Conservation (phyloP, 1,284 basidiomycete genomes). For the Irpex rosettiformis region DNA sequence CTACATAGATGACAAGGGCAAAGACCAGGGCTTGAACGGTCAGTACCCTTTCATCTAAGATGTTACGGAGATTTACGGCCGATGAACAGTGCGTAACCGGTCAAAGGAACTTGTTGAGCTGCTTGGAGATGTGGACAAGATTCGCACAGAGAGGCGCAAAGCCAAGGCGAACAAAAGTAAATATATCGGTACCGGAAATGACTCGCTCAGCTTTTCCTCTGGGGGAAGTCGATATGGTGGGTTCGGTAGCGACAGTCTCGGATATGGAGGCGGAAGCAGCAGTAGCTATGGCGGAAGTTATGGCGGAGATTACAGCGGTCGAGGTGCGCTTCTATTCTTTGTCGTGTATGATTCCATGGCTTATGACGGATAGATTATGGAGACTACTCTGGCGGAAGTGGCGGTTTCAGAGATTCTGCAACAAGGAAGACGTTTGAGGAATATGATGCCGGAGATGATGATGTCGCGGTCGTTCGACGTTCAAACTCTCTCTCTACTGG, state of each 20-base stretch:
- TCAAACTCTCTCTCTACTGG: conserved; percentile 34
- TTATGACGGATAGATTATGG: conserved; percentile 26
- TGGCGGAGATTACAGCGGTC: conserved; percentile 30
- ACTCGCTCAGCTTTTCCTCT: conserved; percentile 62
- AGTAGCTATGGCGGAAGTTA: conserved; percentile 30
- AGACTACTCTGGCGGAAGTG: conserved; percentile 35
- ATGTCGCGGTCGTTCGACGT: conserved; percentile 49
- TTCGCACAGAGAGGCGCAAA: conserved; percentile 87
- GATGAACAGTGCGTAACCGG: conserved; percentile 80
- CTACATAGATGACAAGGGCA: conserved; percentile 98
- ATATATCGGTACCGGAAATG: conserved; percentile 85
- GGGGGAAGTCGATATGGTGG: conserved; percentile 73
- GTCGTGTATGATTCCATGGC: conserved; percentile 17
- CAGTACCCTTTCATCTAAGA: conserved; percentile 21
- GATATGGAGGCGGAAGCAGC: conserved; percentile 31
- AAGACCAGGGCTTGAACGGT: conserved; percentile 99
- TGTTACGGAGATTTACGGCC: not conserved
- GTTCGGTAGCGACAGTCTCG: conserved; percentile 70
- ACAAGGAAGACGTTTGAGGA: conserved; percentile 76
- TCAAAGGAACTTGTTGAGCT: conserved; percentile 90
- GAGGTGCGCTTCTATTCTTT: conserved; percentile 9
- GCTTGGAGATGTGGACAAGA: conserved; percentile 88
- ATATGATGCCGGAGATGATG: conserved; percentile 97
- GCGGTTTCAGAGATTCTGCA: conserved; percentile 55
- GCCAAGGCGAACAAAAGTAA: conserved; percentile 93